phyloP scores from a whole-genome alignment of 331 rosid species.

The Quercus phellos region DNA sequence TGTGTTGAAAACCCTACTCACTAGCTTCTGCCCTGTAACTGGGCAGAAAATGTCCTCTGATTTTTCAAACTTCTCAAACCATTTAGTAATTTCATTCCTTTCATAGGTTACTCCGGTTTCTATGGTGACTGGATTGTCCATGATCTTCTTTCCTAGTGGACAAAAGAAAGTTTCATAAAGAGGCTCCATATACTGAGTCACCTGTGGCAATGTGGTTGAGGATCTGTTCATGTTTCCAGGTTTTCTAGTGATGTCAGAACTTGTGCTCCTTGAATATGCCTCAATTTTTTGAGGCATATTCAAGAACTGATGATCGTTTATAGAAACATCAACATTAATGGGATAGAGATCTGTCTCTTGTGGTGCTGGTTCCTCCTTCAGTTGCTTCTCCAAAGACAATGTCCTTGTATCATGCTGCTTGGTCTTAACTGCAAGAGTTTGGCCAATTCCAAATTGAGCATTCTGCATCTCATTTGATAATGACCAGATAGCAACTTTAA shows the following conservation, averaged over 20 bases:
- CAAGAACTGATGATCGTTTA: constrained; percentile 9
- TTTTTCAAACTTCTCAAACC: constrained; percentile 26
- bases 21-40: constrained; percentile 31
- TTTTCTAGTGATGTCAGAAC: constrained; percentile 6
- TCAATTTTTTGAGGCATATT: neutral
- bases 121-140: constrained; percentile 49
- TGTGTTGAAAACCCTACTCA: constrained; percentile 19
- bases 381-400: constrained; percentile 11
- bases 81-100: constrained; percentile 32
- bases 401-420: neutral
- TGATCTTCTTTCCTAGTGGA: constrained; percentile 38
- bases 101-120: constrained; percentile 40
- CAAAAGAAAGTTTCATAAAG: constrained; percentile 41
- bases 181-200: constrained; percentile 32
- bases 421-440: constrained; percentile 1
- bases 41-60: constrained; percentile 35
- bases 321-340: constrained; percentile 24
- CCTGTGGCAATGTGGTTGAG: constrained; percentile 4
- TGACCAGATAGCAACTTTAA: constrained; percentile 26
- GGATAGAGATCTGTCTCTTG: constrained; percentile 40
- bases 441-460: neutral
- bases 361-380: constrained; percentile 3
- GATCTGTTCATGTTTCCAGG: constrained; percentile 4
- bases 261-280: neutral
- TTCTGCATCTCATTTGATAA: constrained; percentile 41